These are phyloP conservation scores for Leptosphaerulina australis DNA, from an alignment of 2,329 filamentous ascomycete species.

Conservation along the genomic window DNA sequence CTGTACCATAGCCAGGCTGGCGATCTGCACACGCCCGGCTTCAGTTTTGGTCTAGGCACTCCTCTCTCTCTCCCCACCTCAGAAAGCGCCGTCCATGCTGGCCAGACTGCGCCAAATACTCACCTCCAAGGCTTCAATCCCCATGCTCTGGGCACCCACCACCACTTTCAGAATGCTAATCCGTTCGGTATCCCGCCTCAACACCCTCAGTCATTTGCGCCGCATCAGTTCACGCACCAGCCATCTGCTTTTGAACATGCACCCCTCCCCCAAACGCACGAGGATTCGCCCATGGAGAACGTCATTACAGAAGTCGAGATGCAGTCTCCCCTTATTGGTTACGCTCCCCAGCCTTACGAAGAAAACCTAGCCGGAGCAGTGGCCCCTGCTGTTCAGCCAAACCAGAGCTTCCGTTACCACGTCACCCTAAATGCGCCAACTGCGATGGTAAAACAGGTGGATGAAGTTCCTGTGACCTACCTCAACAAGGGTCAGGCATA, in stretches of 20 bases:
- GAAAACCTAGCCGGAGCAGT: constrained; percentile 55
- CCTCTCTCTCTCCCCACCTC: constrained; percentile 82
- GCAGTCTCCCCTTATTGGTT: constrained; percentile 65
- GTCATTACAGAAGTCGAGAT: constrained; percentile 63
- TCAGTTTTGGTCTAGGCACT: constrained; percentile 76
- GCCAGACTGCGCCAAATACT: constrained; percentile 50
- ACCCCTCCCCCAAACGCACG: constrained; percentile 70
- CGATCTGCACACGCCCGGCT: constrained; percentile 82
- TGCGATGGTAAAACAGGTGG: constrained; percentile 87
- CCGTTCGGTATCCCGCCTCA: constrained; percentile 67
- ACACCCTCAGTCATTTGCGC: constrained; percentile 66
- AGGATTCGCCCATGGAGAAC: constrained; percentile 69
- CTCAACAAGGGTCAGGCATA: constrained; percentile 98
- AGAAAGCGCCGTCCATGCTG: constrained; percentile 67
- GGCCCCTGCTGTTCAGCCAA: constrained; percentile 44
- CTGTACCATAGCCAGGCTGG: constrained; percentile 83
- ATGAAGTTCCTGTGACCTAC: constrained; percentile 97
- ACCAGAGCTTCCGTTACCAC: constrained; percentile 72
- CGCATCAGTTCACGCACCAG: constrained; percentile 79
- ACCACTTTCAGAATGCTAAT: constrained; percentile 67
- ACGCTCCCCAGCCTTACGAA: constrained; percentile 57
- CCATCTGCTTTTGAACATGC: constrained; percentile 73
- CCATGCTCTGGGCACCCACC: constrained; percentile 46
- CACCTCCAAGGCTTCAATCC: constrained; percentile 72
- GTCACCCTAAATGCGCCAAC: constrained; percentile 91